Base-by-base conservation (phyloP, 352 stramenopile genomes). In the Thraustochytrium striatum region DNA sequence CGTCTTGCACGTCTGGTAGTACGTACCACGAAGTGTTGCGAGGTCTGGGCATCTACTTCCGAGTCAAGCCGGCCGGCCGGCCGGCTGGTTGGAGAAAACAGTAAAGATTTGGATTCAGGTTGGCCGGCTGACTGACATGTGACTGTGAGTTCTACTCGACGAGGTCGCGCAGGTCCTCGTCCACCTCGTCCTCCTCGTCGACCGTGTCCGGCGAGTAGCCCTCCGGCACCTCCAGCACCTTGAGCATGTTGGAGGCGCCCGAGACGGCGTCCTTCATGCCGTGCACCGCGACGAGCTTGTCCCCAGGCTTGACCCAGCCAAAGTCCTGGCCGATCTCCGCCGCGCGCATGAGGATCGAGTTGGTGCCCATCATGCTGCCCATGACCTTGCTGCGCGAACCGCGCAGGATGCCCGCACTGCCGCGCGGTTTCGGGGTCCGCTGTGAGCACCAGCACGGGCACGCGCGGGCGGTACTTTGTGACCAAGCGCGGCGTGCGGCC, bases 401-500 rank as follows among this genome's bases (percentile, higher is more conserved):
- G 19, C 82, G 36, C 9, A 85, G 33, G n/a, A 84, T 19, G n/a
- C 80, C 69, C 25, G 30, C 41, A 75, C 82, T 94, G 89, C 25
- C 89, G 84, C 19, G 84, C 84, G 30, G 87, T 61, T 59, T 82
- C 32, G 2, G 55, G 69, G 41, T 61, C 44, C 13, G 91, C 88
- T 7, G 93, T 97, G 55, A 97, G 87, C 13, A 92, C 92, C 30
- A 97, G 83, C 50, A 97, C 93, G 44, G 90, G 90, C 83, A 92
- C 84, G 44, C 82, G 82, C 8, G 92, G 92, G 44, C 92, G 88
- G 88, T 97, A 98, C 84, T 98, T 98, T 73, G 94, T 88, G 55
- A 99, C 90, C 72, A 97, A 84, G 59, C 92, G 89, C 19, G 95
- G 93, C 7, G 93, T 98, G 55, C 83, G 93, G 61, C 95, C 95